phyloP scores from a whole-genome alignment of 225 moss, liverwort and hornwort genomes.

The Marchantia polymorpha region DNA sequence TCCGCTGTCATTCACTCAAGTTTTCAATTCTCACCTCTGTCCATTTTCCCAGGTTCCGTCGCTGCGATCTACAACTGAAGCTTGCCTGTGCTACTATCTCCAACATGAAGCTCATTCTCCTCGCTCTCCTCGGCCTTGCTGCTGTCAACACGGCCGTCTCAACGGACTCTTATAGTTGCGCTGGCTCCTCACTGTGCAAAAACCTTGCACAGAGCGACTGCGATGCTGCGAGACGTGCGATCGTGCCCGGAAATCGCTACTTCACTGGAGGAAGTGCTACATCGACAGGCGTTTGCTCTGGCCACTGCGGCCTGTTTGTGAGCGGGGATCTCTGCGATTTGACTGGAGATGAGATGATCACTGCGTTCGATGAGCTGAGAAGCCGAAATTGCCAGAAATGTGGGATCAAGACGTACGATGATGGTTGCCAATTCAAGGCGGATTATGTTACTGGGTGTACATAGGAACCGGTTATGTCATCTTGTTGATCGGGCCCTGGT shows the following conservation, averaged over 20 bases:
- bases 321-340: background rate
- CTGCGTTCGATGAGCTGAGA: background rate
- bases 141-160: too few relatives aligned
- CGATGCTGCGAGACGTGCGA: background rate
- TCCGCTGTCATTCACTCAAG: too few relatives aligned
- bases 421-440: constrained; percentile 19
- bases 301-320: constrained; percentile 20
- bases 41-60: too few relatives aligned
- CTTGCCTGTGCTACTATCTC: too few relatives aligned
- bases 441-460: constrained; percentile 10
- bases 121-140: too few relatives aligned
- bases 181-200: background rate
- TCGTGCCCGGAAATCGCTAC: constrained; percentile 5
- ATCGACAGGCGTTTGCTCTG: constrained; percentile 9
- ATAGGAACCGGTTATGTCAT: too few relatives aligned
- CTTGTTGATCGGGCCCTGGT: too few relatives aligned
- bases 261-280: background rate
- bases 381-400: background rate
- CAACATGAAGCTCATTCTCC: too few relatives aligned
- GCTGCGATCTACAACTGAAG: too few relatives aligned
- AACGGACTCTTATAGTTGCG: background rate
- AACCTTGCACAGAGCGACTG: background rate
- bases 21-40: too few relatives aligned
- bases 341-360: constrained; percentile 15
- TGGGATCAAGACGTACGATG: constrained; percentile 14